These are phyloP conservation scores for Globisporangium middletonii DNA, from an alignment of 352 stramenopile genomes.

Conservation along the genomic window DNA sequence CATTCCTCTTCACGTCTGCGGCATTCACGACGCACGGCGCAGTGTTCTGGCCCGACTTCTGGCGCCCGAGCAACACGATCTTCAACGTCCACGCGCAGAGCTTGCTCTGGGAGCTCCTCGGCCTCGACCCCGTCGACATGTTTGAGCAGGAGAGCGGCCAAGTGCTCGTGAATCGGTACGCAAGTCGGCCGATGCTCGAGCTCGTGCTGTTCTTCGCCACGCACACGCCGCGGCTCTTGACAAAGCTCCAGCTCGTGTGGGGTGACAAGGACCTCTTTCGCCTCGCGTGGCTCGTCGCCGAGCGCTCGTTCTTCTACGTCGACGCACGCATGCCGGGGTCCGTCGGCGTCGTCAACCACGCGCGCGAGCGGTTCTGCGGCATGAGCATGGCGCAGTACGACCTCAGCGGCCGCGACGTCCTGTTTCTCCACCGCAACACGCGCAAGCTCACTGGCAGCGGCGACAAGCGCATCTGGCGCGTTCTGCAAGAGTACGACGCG, in stretches of 20 bases:
- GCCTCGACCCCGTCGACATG: constrained; percentile 43
- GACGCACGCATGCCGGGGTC: constrained; percentile 38
- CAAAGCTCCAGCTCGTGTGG: constrained; percentile 43
- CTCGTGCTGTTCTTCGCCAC: constrained; percentile 60
- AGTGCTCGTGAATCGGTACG: constrained; percentile 54
- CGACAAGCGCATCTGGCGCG: constrained; percentile 30
- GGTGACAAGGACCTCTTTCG: constrained; percentile 80
- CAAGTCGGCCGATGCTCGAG: constrained; percentile 29
- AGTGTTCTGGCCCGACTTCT: constrained; percentile 83
- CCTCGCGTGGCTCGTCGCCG: constrained; percentile 65
- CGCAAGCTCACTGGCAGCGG: constrained; percentile 52
- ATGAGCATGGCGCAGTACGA: constrained; percentile 70
- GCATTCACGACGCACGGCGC: constrained; percentile 40
- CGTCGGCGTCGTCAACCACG: constrained; percentile 34
- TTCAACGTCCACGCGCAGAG: constrained; percentile 66
- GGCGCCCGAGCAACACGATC: constrained; percentile 55
- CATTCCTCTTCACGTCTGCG: constrained; percentile 22
- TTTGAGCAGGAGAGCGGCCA: constrained; percentile 81
- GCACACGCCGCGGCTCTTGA: constrained; percentile 37
- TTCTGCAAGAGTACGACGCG: constrained; percentile 41
- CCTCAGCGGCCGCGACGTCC: constrained; percentile 27
- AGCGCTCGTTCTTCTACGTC: constrained; percentile 53
- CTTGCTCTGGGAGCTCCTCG: constrained; percentile 64
- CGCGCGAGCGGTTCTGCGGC: constrained; percentile 53
- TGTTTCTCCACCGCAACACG: constrained; percentile 65